These are phyloP conservation scores for Penicillium sp. DNA, from an alignment of 2,329 filamentous ascomycete genomes.

Conservation along the genomic window DNA sequence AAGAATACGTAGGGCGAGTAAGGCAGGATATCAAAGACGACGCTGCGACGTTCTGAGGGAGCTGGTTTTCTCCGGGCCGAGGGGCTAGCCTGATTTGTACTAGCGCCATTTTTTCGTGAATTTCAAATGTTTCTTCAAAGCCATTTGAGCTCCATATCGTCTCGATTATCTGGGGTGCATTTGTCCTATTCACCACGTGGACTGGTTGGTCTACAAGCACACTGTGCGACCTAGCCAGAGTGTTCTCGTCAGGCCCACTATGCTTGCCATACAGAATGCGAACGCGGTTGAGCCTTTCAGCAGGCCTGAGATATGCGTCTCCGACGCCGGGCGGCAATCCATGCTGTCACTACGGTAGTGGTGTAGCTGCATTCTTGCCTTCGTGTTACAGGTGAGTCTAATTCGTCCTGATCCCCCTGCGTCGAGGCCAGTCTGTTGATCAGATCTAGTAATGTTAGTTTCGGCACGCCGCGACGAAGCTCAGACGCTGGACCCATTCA, in stretches of 20 bases:
- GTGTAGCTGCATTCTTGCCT: background rate
- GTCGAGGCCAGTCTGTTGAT: background rate
- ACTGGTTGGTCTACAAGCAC: background rate
- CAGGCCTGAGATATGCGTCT: slow-evolving; percentile 17
- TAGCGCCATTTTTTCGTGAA: slow-evolving; percentile 3
- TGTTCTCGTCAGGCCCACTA: slow-evolving; percentile 9
- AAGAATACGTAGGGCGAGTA: background rate
- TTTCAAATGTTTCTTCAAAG: background rate
- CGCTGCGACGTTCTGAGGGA: slow-evolving; percentile 13
- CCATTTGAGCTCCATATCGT: slow-evolving; percentile 1
- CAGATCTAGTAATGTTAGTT: background rate
- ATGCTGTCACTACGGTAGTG: background rate
- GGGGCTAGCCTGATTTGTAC: slow-evolving; percentile 5
- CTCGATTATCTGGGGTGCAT: background rate
- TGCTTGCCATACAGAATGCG: slow-evolving; percentile 23
- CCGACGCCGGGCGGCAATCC: slow-evolving; percentile 2
- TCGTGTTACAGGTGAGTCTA: slow-evolving; percentile 1
- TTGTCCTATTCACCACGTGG: background rate
- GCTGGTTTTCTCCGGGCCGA: slow-evolving; percentile 14
- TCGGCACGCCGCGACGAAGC: background rate
- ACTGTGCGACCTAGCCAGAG: background rate
- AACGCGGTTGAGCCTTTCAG: slow-evolving; percentile 15
- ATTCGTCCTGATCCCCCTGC: background rate
- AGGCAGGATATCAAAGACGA: slow-evolving; percentile 8
- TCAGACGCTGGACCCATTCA: background rate